Conservation (phyloP, 2,329 filamentous ascomycete genomes). For the Arthroderma sp. region DNA sequence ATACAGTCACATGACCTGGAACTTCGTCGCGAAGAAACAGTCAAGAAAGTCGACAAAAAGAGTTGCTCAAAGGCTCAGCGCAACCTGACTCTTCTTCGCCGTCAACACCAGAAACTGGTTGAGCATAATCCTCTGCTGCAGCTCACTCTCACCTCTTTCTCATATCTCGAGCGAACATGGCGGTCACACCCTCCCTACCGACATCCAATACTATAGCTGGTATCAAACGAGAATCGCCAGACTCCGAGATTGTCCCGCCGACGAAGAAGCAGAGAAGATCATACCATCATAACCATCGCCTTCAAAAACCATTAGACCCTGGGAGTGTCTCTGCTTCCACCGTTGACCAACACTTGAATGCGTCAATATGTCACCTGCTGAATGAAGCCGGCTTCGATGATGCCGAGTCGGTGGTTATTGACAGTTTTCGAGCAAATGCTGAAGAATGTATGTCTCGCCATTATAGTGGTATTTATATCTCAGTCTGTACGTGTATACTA, state of each 20-base stretch:
- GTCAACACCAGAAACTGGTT: no score
- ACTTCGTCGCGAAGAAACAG: no score
- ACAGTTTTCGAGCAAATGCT: conserved; percentile 40
- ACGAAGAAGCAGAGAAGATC: conserved; percentile 24
- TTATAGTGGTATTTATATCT: neutral
- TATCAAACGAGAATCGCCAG: conserved; percentile 21
- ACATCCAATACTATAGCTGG: neutral
- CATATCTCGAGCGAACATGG: neutral
- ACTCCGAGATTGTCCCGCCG: conserved; percentile 12
- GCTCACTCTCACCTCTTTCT: no score
- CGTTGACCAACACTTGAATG: conserved; percentile 41
- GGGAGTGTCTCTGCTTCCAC: conserved; percentile 22
- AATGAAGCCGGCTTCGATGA: conserved; percentile 41
- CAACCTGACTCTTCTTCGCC: no score
- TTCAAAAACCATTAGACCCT: conserved; percentile 22
- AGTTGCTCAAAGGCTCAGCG: no score
- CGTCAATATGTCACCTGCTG: conserved; percentile 41
- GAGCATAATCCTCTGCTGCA: no score
- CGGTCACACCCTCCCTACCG: neutral
- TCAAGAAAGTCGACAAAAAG: no score
- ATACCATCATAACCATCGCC: conserved; percentile 31
- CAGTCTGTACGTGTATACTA: conserved; percentile 1
- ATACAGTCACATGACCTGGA: no score
- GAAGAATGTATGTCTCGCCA: conserved; percentile 43
- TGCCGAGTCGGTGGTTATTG: conserved; percentile 42